Conservation (phyloP, 1,284 basidiomycete genomes). For the Naganishia liquefaciens region DNA sequence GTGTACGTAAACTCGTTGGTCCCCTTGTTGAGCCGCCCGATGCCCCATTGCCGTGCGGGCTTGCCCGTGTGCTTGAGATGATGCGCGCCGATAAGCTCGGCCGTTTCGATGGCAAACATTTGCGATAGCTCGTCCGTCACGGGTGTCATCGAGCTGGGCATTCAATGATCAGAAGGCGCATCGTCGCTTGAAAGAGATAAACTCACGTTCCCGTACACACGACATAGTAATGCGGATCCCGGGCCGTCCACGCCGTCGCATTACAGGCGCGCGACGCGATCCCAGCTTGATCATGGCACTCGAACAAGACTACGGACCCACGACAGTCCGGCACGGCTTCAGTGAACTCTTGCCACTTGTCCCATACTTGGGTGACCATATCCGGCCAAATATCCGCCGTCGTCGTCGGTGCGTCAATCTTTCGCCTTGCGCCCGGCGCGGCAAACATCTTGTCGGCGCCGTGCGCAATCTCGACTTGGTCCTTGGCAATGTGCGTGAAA, state of each 20-base stretch:
- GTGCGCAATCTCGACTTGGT: constrained; percentile 10
- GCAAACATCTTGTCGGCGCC: constrained; percentile 11
- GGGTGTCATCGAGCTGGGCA: constrained; percentile 6
- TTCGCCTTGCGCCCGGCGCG: constrained; percentile 1
- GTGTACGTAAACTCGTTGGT: constrained; percentile 19
- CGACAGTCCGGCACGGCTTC: constrained; percentile 1
- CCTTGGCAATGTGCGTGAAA: background rate
- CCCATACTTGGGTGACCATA: constrained; percentile 5
- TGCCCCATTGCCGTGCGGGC: constrained; percentile 13
- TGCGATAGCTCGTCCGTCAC: constrained; percentile 6
- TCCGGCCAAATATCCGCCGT: constrained; percentile 14
- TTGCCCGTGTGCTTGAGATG: constrained; percentile 1
- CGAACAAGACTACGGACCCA: constrained; percentile 13
- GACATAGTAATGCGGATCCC: constrained; percentile 21
- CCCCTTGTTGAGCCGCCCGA: background rate
- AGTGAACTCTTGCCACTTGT: constrained; percentile 10
- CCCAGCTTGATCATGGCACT: constrained; percentile 1
- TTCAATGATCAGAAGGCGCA: background rate
- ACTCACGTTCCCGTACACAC: constrained; percentile 21
- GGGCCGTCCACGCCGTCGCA: constrained; percentile 9
- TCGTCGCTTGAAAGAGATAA: background rate
- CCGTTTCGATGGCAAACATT: constrained; percentile 15
- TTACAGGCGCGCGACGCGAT: constrained; percentile 1
- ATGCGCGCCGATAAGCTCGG: constrained; percentile 18
- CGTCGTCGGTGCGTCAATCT: constrained; percentile 4